Percentiles rank a stretch among this genome's conserved stretches.
Evolutionary conservation across 2,329 filamentous ascomycete species (phyloP).

Genomic region (Penicillium expansum): DNA sequence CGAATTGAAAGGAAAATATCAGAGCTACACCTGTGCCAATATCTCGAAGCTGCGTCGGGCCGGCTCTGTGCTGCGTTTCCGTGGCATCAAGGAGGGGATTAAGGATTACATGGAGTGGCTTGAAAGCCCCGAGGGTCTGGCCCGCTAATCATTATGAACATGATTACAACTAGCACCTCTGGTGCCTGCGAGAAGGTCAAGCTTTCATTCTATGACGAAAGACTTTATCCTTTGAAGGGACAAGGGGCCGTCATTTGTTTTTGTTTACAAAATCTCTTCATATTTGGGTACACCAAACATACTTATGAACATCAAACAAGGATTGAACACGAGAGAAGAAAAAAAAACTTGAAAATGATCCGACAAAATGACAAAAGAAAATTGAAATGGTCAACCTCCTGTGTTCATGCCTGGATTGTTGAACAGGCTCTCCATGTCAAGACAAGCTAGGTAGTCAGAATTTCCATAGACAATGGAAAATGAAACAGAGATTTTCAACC

Average conservation of each 20-base stretch:
- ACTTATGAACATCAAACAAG: not conserved
- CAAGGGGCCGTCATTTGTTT: not conserved
- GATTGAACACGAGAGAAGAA: not conserved
- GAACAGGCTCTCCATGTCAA: not conserved
- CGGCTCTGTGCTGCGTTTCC: constrained; percentile 1
- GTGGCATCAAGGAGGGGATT: not conserved
- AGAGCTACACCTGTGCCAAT: constrained; percentile 1
- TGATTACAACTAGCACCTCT: not conserved
- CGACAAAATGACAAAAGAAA: not conserved
- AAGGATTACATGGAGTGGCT: constrained; percentile 7
- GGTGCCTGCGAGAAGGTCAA: not conserved
- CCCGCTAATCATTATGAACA: not conserved
- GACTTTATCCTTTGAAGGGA: not conserved
- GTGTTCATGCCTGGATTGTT: not conserved
- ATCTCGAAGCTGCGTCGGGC: constrained; percentile 5
- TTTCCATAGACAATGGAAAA: not conserved
- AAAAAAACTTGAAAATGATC: not conserved
- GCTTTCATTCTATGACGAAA: not conserved
- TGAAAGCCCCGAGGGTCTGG: not conserved
- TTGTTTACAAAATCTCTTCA: not conserved
- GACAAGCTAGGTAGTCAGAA: not conserved
- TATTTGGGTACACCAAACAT: not conserved
- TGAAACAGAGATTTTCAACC: not conserved
- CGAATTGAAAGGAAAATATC: not conserved
- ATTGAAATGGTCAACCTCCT: no score